Evolutionary conservation across 208 protist species (phyloP).

Genomic region (Acanthamoeba divionensis): DNA sequence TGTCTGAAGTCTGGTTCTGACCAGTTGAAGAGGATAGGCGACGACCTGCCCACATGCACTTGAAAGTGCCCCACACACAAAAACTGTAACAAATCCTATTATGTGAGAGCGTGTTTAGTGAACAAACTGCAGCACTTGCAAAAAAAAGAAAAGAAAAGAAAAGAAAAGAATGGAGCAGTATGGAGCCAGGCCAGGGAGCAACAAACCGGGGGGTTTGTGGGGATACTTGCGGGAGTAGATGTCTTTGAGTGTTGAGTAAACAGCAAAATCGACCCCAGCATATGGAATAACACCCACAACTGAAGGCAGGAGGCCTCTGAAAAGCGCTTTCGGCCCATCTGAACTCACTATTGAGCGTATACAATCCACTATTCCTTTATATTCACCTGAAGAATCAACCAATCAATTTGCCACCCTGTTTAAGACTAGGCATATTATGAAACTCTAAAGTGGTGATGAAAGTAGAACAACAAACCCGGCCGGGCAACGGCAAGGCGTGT

Average conservation of each 20-base stretch:
- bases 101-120: background rate
- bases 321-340: background rate
- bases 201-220: background rate
- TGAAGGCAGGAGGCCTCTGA: slow-evolving; percentile 14
- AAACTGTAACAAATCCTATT: background rate
- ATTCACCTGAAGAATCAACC: background rate
- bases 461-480: background rate
- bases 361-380: slow-evolving; percentile 15
- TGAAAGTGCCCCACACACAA: slow-evolving; percentile 27
- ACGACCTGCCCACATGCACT: slow-evolving; percentile 49
- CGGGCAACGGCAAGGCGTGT: slow-evolving; percentile 17
- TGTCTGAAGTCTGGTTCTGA: slow-evolving; percentile 33
- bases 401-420: too few relatives aligned
- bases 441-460: too few relatives aligned
- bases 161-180: background rate
- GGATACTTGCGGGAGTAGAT: background rate
- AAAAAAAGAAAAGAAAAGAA: background rate
- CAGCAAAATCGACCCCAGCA: slow-evolving; percentile 48
- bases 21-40: slow-evolving; percentile 40
- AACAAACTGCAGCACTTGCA: background rate
- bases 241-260: slow-evolving; percentile 40
- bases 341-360: background rate
- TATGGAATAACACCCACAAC: slow-evolving; percentile 49
- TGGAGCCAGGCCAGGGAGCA: background rate
- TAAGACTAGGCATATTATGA: too few relatives aligned